Base-by-base conservation (phyloP, 2,329 filamentous ascomycete genomes). In the Phaeosphaeria sp. region DNA sequence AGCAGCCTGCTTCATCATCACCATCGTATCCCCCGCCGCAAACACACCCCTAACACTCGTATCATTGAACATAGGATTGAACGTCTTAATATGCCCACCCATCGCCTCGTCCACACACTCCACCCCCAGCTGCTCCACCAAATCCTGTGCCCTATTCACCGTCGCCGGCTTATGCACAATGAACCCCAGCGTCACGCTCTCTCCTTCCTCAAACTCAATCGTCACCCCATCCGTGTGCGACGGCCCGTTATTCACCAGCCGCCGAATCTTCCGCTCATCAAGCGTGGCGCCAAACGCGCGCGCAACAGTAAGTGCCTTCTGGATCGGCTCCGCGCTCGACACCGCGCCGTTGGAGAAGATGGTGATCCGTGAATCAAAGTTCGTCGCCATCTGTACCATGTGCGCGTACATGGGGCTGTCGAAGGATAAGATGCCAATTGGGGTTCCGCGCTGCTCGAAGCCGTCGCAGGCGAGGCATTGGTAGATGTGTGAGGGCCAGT, bases 391-490 rank as follows among this genome's bases (percentile, higher is more conserved):
- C 36, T 62, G 56, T 2, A 68, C 66, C 2, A 69, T 45, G 51
- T 74, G 73, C 3, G 60, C 50, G n/a, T 59, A 63, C 49, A 59
- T 57, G 1, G 71, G 68, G n/a, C 52, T 61, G 9, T 60, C 56
- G 30, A 67, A 71, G 2, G 59, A 64, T 0, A 75, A 60, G 18
- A 75, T 58, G 2, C 72, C 73, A 5, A 73, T 67, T 0, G 74
- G 64, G 1, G 63, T 64, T 1, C 82, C 84, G 15, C 81, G 78
- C 50, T 87, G 83, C 60, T 89, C 86, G 67, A 80, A 88, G 4
- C 86, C 86, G 60, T 87, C 80, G 69, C 85, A 88, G 64, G 83
- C 86, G 1, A 88, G 78, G 62, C 85, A 88, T 64, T 87, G 85
- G 61, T 84, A 87, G 33, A 74, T 72, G 40, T 74, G 71, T 5